Evolutionary conservation across 2,329 filamentous ascomycete genomes (phyloP), one percentile per base, ranked within the genome.

Genomic region (Fusarium verrucosum): DNA sequence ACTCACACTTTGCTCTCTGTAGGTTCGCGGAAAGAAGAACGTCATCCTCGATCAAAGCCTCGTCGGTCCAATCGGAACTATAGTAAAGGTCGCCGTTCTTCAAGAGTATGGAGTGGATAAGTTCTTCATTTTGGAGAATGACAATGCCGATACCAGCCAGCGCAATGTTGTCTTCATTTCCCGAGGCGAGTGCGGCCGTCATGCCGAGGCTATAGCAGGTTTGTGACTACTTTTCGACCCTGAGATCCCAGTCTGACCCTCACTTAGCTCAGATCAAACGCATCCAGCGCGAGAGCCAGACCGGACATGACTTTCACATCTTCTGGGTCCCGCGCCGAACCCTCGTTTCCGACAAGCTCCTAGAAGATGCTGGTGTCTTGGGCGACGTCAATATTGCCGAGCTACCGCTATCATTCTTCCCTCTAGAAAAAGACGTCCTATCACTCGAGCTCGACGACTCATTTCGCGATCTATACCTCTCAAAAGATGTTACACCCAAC

Each of bases 1-100:
- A 44, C 60, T 65, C 52, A 68, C 54, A 40, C 58, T 62, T 50
- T 49, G 19, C 32, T 44, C 43, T 37, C 26, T 49, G 32, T 74
- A 99, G 95, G 92, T 98, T 68, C 92, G 94, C 75, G 96, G 96
- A 70, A 99, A 98, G 87, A 99, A 99, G 85, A 98, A 97, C 74
- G 83, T 99, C 62, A 91, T 99, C 49, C 90, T 99, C 74, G 94
- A 98, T 77, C 92, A 91, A 78, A 89, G 89, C 71, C 85, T 99
- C 70, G 93, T 94, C 69, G 95, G 94, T 22, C 92, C 94, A 26
- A 86, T 99, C 69, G 92, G 94, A 58, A 85, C 94, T 58, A 90
- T 99, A 69, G 92, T 96, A 80, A 97, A 97, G 77, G 96, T 97
- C 74, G 94, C 94, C 20, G 94, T 92, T 10, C 85, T 97, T 16